These are phyloP conservation scores for Solanum pimpinellifolium DNA, from an alignment of 257 asterid species.

Conservation along the genomic window DNA sequence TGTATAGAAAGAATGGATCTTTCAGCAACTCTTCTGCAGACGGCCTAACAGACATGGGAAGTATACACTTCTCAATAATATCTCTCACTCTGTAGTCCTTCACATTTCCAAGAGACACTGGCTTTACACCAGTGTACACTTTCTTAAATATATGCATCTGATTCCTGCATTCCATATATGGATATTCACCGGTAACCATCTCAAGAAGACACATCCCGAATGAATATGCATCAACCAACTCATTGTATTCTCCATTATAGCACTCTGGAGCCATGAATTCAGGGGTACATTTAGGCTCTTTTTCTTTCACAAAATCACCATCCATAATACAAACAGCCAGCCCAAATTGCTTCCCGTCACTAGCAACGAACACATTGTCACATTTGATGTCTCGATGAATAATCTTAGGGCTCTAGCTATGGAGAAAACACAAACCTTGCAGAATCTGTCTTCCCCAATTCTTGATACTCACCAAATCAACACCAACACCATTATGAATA, in stretches of 20 bases:
- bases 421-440: not conserved
- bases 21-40: not conserved
- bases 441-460: not conserved
- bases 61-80: not conserved
- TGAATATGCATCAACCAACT: not conserved
- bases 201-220: not conserved
- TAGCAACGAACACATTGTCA: conserved; percentile 14
- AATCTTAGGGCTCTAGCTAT: not conserved
- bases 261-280: not conserved
- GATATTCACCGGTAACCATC: conserved; percentile 16
- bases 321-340: conserved; percentile 2
- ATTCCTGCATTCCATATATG: conserved; percentile 29
- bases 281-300: conserved; percentile 15
- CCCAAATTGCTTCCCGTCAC: conserved; percentile 6
- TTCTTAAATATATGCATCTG: conserved; percentile 25
- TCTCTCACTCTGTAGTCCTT: not conserved
- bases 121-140: conserved; percentile 1
- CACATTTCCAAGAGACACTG: not conserved
- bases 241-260: not conserved
- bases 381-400: conserved; percentile 1
- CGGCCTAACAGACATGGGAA: not conserved
- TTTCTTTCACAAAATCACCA: not conserved
- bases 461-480: not conserved
- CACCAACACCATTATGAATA: not conserved
- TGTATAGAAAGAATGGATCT: not conserved